Evolutionary conservation across 805 yeast species (phyloP), one percentile per base, ranked within the genome.

Genomic region (Torulaspora microellipsoides): DNA sequence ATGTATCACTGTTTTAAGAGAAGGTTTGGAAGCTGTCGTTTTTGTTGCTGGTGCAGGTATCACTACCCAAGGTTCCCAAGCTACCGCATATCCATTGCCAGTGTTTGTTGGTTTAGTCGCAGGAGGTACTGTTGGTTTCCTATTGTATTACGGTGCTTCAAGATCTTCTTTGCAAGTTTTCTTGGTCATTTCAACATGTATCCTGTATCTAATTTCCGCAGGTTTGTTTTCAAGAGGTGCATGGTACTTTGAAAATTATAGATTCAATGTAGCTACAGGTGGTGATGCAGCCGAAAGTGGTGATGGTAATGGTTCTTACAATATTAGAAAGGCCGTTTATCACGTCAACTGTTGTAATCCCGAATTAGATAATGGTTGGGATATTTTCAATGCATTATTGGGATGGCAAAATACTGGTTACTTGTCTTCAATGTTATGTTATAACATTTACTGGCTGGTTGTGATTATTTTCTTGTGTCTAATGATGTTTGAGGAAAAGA

Each of bases 341-440:
- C 99, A 91, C 70, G 95, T 91, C 49, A 89, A 91, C 76, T 91
- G 97, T 71, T 91, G 98, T 73, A 89, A 89, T 68, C 97, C 97
- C 36, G 90, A 84, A 66, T 72, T 75, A 46, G 91, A 84, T 68
- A 81, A 83, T 56, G 98, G 97, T 71, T 91, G 98, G 98, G 96
- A 89, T 77, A 81, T 91, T 49, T 91, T 91, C 76, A 91, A 91
- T 62, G 87, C 97, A 23, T 67, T 91, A 45, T 72, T 91, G 51
- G 99, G 98, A 50, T 91, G 99, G 99, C 96, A 89, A 71, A 91
- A 91, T 69, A 78, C 95, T 42, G 98, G 96, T 47, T 88, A 95
- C 53, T 77, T 86, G 63, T 96, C 97, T 45, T 87, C 96, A 4
- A 90, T 91, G 47, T 70, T 91, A 42, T 78, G 90, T 38, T 91